Base-by-base conservation (phyloP, 2,329 filamentous ascomycete genomes). In the Paraphoma sp. region DNA sequence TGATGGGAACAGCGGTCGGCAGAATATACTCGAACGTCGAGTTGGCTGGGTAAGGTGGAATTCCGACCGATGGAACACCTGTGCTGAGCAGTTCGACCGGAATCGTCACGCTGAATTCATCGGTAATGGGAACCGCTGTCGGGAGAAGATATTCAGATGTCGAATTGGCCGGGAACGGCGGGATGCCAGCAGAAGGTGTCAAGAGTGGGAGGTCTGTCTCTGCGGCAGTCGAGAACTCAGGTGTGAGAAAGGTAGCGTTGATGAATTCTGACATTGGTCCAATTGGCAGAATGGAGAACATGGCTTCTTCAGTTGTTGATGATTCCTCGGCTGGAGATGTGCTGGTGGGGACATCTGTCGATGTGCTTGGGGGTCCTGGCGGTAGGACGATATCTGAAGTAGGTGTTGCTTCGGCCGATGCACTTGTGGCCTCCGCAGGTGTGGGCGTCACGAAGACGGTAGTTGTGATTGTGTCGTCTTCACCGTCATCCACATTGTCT, bases 251-350 rank as follows among this genome's bases (percentile, higher is more conserved):
- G 11, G 47, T 51, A 11, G 60, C 48, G 4, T 59, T 53, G 44
- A 66, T 61, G 1, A 61, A 55, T 9, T 58, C 64, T 2, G 49
- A 52, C 48, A 62, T 17, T 1, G 49, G 36, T 6, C 41, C 54
- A 9, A 57, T 47, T 12, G 63, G 63, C 12, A 65, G 53, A 36
- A 65, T 65, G 40, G 58, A 56, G 38, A 63, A 48, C n/a, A 56
- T 28, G 6, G 48, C 17, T 8, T 23, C 29, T 8, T 45, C 7
- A 18, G 53, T 48, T 4, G 48, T 51, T 30, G 36, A 30, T 41
- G 42, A 12, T 46, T 38, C 33, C 14, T 36, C 33, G 33, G 33
- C 3, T 36, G 36, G 18, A 30, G 42, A 12, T 46, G 36, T 23
- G 31, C 41, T 2, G 41, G 6, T 36, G 6, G 28, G 31, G 6